A percentile compares a stretch with the other conserved stretches of the same genome.
Conservation (phyloP, 2,329 filamentous ascomycete genomes). For the Sporothrix humicola region DNA sequence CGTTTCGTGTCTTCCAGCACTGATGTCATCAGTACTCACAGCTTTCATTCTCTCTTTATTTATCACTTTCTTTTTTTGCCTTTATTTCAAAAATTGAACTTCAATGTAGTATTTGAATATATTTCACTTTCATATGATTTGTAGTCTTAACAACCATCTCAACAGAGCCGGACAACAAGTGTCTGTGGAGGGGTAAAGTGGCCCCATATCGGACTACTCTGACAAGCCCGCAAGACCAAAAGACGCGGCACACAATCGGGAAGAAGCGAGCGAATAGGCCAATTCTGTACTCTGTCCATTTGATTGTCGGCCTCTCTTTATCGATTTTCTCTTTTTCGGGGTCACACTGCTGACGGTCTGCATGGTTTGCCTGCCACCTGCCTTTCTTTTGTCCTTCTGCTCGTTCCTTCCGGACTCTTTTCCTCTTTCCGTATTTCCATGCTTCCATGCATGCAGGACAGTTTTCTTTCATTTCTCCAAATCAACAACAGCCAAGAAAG, state of each 20-base stretch:
- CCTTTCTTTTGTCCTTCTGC: not conserved
- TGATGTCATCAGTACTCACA: too few relatives aligned
- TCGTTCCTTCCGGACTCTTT: not conserved
- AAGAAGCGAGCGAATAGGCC: constrained; percentile 28
- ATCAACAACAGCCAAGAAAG: not conserved
- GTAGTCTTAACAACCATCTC: too few relatives aligned
- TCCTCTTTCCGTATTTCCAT: constrained; percentile 28
- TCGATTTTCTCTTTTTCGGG: not conserved
- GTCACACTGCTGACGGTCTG: not conserved
- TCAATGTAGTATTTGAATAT: not conserved
- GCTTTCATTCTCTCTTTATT: too few relatives aligned
- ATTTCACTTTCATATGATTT: not conserved
- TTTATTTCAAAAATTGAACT: too few relatives aligned
- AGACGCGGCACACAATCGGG: constrained; percentile 25
- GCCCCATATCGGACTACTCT: not conserved
- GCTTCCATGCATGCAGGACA: not conserved
- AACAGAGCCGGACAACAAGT: not conserved
- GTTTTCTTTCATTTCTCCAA: not conserved
- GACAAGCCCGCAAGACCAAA: not conserved
- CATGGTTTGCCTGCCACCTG: not conserved
- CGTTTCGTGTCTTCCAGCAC: not conserved
- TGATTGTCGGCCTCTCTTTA: too few relatives aligned
- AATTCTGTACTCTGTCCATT: not conserved
- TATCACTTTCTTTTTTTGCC: too few relatives aligned
- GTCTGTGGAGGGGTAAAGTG: constrained; percentile 11